Conservation (phyloP, 1,284 basidiomycete genomes). For the Stygiomarasmius scandens region DNA sequence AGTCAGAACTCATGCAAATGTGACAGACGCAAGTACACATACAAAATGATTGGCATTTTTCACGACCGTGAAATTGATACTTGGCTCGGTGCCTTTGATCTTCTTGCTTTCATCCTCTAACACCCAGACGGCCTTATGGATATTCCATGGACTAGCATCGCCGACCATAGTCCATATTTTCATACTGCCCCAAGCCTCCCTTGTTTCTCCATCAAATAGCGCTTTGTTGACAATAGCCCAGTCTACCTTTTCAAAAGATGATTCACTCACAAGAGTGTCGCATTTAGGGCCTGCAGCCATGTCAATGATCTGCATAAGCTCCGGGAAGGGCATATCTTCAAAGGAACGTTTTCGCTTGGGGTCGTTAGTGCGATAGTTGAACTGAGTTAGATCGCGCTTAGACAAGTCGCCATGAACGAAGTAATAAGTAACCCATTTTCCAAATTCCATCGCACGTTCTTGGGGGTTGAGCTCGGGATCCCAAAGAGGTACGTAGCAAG, state of each 20-base stretch:
- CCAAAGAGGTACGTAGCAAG: constrained; percentile 19
- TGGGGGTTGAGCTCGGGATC: constrained; percentile 10
- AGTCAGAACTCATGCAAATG: too few relatives aligned
- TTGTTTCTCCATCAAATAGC: constrained; percentile 5
- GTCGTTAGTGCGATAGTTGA: constrained; percentile 6
- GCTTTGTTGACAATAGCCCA: neutral
- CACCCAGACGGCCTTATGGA: constrained; percentile 17
- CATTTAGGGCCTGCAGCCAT: constrained; percentile 9
- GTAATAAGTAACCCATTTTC: constrained; percentile 21
- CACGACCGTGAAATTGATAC: neutral
- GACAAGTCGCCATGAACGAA: constrained; percentile 22
- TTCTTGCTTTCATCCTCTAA: constrained; percentile 16
- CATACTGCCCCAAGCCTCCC: constrained; percentile 13
- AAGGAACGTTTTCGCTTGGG: constrained; percentile 6
- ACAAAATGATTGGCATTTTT: constrained; percentile 14
- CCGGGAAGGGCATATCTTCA: constrained; percentile 1
- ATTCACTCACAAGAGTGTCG: neutral
- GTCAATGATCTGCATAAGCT: constrained; percentile 10
- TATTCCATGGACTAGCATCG: constrained; percentile 15
- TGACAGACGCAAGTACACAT: neutral
- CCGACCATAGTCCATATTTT: constrained; percentile 19
- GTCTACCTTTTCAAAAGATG: neutral
- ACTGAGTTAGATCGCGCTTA: constrained; percentile 15
- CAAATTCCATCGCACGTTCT: constrained; percentile 19
- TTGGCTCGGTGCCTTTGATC: neutral